These are phyloP conservation scores for Psilocybe cubensis DNA, from an alignment of 768 basidiomycete genomes.

Conservation along the genomic window DNA sequence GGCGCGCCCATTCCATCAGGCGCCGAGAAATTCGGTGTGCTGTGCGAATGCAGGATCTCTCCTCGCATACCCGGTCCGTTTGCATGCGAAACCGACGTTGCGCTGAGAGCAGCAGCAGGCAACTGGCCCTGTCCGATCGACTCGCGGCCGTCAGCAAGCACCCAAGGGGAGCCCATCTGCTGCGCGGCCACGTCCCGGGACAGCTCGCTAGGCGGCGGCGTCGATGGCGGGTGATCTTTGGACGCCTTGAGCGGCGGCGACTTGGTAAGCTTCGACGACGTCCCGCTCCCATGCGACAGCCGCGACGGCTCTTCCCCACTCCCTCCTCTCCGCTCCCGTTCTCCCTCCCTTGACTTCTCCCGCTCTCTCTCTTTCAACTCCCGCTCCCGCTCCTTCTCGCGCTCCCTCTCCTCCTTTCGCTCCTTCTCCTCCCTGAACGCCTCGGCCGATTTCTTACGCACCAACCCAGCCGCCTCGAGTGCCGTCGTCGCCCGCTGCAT, in stretches of 20 bases:
- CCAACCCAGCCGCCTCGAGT: conserved; percentile 82
- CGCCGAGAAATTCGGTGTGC: conserved; percentile 43
- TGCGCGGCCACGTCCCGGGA: conserved; percentile 37
- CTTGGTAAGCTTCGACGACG: conserved; percentile 67
- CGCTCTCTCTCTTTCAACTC: conserved; percentile 57
- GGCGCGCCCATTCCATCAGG: conserved; percentile 10
- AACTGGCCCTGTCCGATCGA: conserved; percentile 34
- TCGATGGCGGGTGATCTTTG: conserved; percentile 44
- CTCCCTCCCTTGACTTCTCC: conserved; percentile 45
- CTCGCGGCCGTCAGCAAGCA: conserved; percentile 53
- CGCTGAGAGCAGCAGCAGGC: conserved; percentile 17
- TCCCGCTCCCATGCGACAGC: conserved; percentile 65
- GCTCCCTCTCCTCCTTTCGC: conserved; percentile 65
- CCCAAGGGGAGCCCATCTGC: conserved; percentile 73
- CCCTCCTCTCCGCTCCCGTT: conserved; percentile 38
- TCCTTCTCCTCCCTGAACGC: conserved; percentile 68
- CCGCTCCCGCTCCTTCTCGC: conserved; percentile 80
- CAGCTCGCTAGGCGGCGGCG: conserved; percentile 52
- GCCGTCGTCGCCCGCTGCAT: conserved; percentile 95
- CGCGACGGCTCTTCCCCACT: conserved; percentile 58
- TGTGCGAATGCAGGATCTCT: conserved; percentile 49
- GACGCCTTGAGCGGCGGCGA: conserved; percentile 64
- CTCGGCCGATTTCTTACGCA: conserved; percentile 82
- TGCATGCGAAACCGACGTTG: conserved; percentile 23
- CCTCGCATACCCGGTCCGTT: conserved; percentile 46